A percentile compares a stretch with the other conserved stretches of the same genome.
phyloP scores from a whole-genome alignment of 2,329 filamentous ascomycete genomes.

The Pyrenochaeta sp. region DNA sequence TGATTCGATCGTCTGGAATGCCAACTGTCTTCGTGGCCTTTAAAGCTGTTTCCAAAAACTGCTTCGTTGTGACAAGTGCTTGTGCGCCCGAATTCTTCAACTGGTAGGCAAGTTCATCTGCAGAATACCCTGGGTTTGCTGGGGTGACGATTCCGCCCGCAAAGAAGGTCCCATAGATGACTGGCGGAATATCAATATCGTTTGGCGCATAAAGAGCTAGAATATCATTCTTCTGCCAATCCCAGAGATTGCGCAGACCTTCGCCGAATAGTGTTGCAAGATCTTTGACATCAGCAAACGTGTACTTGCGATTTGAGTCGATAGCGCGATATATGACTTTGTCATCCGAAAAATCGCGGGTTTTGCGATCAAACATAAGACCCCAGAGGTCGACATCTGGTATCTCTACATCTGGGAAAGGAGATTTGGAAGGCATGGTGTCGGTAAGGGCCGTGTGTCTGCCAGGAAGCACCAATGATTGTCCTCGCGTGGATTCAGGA shows the following conservation, averaged over 20 bases:
- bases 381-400: constrained; percentile 33
- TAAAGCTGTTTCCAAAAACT: constrained; percentile 69
- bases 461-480: neutral
- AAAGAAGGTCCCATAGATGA: constrained; percentile 82
- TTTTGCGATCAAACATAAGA: constrained; percentile 31
- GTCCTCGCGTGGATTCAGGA: neutral
- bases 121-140: constrained; percentile 86
- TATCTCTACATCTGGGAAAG: constrained; percentile 32
- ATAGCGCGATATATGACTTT: constrained; percentile 36
- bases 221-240: constrained; percentile 84
- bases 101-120: constrained; percentile 83
- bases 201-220: constrained; percentile 85
- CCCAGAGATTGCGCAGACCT: constrained; percentile 75
- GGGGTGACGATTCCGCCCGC: constrained; percentile 81
- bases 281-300: constrained; percentile 70
- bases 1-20: constrained; percentile 73
- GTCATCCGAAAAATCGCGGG: constrained; percentile 29
- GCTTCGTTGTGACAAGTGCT: constrained; percentile 75
- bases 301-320: constrained; percentile 61
- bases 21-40: constrained; percentile 74
- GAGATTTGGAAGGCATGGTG: constrained; percentile 30
- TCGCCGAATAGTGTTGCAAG: constrained; percentile 77
- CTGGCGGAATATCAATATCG: constrained; percentile 77
- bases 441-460: no score
- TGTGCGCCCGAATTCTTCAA: constrained; percentile 78